Conservation (phyloP, 306 rosid species). For the Delonix regia region DNA sequence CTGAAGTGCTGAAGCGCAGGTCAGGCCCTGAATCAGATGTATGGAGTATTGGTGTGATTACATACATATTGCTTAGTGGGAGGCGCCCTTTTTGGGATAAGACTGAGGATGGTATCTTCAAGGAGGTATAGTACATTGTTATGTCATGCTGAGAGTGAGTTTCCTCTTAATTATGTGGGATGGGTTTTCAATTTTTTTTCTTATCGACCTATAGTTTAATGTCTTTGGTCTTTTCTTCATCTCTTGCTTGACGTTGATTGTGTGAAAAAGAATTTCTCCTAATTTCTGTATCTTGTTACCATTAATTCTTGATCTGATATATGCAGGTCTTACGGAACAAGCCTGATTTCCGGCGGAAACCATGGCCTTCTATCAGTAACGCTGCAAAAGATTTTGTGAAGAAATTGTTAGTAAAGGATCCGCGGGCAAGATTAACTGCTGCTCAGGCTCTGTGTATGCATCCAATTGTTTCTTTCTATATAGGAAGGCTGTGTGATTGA, state of each 20-base stretch:
- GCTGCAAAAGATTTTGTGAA: constrained; percentile 92
- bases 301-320: constrained; percentile 21
- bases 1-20: constrained; percentile 94
- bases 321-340: constrained; percentile 84
- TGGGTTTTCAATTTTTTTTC: constrained; percentile 6
- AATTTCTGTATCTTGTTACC: neutral
- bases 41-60: constrained; percentile 99
- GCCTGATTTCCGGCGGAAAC: constrained; percentile 98
- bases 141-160: constrained; percentile 24
- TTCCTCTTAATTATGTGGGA: constrained; percentile 23
- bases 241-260: neutral
- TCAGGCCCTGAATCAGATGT: constrained; percentile 99
- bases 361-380: constrained; percentile 83
- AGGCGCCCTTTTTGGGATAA: constrained; percentile 99
- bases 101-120: constrained; percentile 99
- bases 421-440: constrained; percentile 95
- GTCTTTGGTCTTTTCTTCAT: constrained; percentile 1
- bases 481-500: constrained; percentile 29
- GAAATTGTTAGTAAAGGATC: constrained; percentile 96
- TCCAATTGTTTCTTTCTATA: constrained; percentile 30
- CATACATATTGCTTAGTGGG: constrained; percentile 96
- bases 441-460: constrained; percentile 97
- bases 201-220: neutral
- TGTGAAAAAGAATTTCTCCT: neutral
- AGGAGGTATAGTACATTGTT: constrained; percentile 74